These are phyloP conservation scores for Hypoxylon sp. DNA, from an alignment of 2,329 filamentous ascomycete genomes.

Conservation along the genomic window DNA sequence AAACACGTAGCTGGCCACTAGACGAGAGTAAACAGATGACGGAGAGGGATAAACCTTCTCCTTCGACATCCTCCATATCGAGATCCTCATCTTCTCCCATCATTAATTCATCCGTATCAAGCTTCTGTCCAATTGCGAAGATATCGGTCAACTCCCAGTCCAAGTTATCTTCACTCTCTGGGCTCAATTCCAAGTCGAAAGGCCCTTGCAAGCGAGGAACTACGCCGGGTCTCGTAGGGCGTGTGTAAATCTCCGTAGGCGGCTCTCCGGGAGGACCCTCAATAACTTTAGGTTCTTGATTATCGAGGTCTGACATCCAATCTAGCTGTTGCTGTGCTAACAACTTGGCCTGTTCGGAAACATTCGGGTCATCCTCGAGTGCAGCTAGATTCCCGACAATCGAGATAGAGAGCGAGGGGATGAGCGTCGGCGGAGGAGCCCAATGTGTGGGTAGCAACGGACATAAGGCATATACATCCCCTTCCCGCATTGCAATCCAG, in stretches of 20 bases:
- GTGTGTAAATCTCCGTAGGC: slow-evolving; percentile 68
- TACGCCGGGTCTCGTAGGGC: slow-evolving; percentile 70
- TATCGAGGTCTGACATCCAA: slow-evolving; percentile 77
- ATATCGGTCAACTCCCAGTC: slow-evolving; percentile 73
- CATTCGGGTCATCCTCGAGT: slow-evolving; percentile 71
- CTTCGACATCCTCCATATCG: slow-evolving; percentile 69
- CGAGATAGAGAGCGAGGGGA: slow-evolving; percentile 86
- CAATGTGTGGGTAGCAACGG: slow-evolving; percentile 90
- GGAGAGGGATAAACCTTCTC: slow-evolving; percentile 72
- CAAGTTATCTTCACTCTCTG: slow-evolving; percentile 68
- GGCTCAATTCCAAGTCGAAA: slow-evolving; percentile 70
- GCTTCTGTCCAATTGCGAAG: slow-evolving; percentile 72
- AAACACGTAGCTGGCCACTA: slow-evolving; percentile 73
- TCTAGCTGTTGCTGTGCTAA: slow-evolving; percentile 75
- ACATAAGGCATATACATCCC: slow-evolving; percentile 93
- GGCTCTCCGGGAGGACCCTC: slow-evolving; percentile 66
- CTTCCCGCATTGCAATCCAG: slow-evolving; percentile 95
- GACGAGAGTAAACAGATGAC: slow-evolving; percentile 73
- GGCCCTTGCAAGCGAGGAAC: slow-evolving; percentile 74
- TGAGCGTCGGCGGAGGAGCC: slow-evolving; percentile 81
- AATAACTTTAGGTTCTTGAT: slow-evolving; percentile 71
- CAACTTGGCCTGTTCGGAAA: slow-evolving; percentile 67
- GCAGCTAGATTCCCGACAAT: slow-evolving; percentile 81
- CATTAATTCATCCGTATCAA: slow-evolving; percentile 73
- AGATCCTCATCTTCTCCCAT: slow-evolving; percentile 75